These are phyloP conservation scores for Talaromyces funiculosus DNA, from an alignment of 2,329 filamentous ascomycete genomes.

Conservation along the genomic window DNA sequence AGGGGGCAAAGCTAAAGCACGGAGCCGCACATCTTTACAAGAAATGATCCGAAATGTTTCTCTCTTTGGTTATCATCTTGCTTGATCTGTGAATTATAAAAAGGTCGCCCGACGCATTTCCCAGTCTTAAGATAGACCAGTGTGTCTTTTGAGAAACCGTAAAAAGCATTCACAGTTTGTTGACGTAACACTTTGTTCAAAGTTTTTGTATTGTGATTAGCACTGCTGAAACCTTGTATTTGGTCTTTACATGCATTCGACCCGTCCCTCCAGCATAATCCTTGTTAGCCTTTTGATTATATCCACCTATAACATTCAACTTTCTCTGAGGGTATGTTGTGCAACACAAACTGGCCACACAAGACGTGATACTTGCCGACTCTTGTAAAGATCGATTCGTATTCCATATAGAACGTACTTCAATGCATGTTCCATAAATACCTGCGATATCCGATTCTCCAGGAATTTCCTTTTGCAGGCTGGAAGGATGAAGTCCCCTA, in stretches of 20 bases:
- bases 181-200: not conserved
- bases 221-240: no score
- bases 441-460: not conserved
- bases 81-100: not conserved
- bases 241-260: not conserved
- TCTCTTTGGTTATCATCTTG: not conserved
- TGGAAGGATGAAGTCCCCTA: not conserved
- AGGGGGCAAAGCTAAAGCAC: no score
- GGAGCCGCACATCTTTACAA: no score
- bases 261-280: not conserved
- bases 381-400: not conserved
- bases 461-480: not conserved
- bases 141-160: no score
- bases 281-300: not conserved
- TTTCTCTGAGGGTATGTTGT: not conserved
- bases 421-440: not conserved
- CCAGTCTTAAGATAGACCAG: no score
- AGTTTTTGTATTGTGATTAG: no score
- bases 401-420: not conserved
- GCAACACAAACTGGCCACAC: not conserved
- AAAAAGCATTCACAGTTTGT: no score
- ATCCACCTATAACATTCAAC: not conserved
- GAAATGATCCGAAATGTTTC: no score
- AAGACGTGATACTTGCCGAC: not conserved
- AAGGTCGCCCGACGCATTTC: no score